Evolutionary conservation across 306 rosid genomes (phyloP), one percentile per base, ranked within the genome.

Genomic region (Cucumis melo): DNA sequence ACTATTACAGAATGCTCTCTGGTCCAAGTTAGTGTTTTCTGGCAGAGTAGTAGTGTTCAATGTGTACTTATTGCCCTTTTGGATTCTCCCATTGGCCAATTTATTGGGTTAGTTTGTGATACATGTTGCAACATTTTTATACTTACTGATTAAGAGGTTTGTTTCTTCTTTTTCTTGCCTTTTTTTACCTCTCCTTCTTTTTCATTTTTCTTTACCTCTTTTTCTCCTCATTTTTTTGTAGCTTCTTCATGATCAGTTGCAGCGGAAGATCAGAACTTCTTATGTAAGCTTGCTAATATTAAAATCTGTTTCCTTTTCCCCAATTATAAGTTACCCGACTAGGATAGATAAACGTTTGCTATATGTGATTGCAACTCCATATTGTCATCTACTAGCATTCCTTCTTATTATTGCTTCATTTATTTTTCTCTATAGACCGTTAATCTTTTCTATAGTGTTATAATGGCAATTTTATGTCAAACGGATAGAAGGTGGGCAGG

Each of bases 181-280:
- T 44, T 46, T 46, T 44, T 44, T 44, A 1, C 0, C 14, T 46
- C 14, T 46, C 14, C 14, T 77, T 60, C 42, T 68, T 20, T 54
- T 39, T 42, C 53, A 32, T 38, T 51, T 46, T 5, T 29, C 23
- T 38, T 74, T 63, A 54, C 78, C 36, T 74, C 24, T 51, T 36
- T 41, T 75, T 65, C 77, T 55, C 74, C 78, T 82, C 79, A 75
- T 54, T 53, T 58, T 77, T 82, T 79, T 85, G 85, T 94, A 94
- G 98, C 83, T 78, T 75, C 87, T 91, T 72, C 92, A 94, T 79
- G 98, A 94, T 84, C 95, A 92, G 75, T 86, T 94, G 87, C 98
- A 90, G 83, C 89, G 91, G 97, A 90, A 88, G 89, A 90, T 94
- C 72, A 91, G 96, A 80, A 91, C 87, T 80, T 91, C 97, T n/a